Evolutionary conservation across 768 basidiomycete species (phyloP), one percentile per base, ranked within the genome.

Genomic region (Termitomyces titanicus): DNA sequence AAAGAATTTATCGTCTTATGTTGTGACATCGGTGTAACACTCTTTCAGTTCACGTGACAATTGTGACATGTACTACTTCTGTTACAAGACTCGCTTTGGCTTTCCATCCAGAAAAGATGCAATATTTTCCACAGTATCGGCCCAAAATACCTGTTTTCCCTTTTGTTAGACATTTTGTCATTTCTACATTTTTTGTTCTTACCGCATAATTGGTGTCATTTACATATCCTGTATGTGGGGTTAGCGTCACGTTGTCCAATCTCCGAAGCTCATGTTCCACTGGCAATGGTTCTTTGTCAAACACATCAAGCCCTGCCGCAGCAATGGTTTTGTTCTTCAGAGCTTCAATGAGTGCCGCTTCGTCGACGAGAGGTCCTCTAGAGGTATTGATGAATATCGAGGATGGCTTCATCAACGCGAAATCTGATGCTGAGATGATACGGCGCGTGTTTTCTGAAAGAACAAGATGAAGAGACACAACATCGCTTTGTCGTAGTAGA

Each of bases 331-430:
- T 74, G 33, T 75, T 63, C 53, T 73, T 65, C 55, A 87, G 63
- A 2, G 72, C 74, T 4, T 80, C 66, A 9, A 87, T 55, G 33
- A 89, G 63, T 0, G 79, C 86, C 0, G 48, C 58, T 60, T 87
- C 86, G 51, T 88, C 80, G 5, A 89, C 78, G 18, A 89, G 64
- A 2, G 84, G 84, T 0, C 88, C 87, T 51, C 86, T 68, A 2
- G 82, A 82, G 0, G 86, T 86, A 62, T 88, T 90, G 63, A 88
- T 77, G 52, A 88, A 72, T 61, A 83, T 75, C 0, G 84, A 77
- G 3, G 79, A 74, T 0, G 76, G 69, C 63, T 85, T 85, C 79
- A 90, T 76, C n/a, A 70, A 60, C 1, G 64, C 71, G 17, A 87
- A 67, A 51, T 85, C 81, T 5, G 68, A 57, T 6, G 68, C 71